phyloP scores from a whole-genome alignment of 2,329 filamentous ascomycete genomes.

The Aureobasidium subglaciale region DNA sequence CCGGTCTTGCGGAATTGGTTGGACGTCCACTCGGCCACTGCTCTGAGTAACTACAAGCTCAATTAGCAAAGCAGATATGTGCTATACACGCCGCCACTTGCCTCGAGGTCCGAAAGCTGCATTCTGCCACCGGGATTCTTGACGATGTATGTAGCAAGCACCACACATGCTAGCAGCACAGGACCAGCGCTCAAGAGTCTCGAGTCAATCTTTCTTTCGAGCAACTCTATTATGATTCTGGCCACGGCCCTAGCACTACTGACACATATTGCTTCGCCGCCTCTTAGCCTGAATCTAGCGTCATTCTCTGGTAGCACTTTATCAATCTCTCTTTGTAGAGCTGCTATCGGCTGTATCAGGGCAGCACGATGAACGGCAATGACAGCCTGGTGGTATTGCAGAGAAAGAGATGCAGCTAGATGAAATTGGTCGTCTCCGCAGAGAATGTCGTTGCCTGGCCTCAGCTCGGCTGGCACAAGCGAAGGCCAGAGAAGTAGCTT shows the following conservation, averaged over 20 bases:
- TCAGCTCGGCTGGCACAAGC: conserved; percentile 3
- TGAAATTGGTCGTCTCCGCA: conserved; percentile 6
- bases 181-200: neutral
- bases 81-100: neutral
- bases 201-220: conserved; percentile 4
- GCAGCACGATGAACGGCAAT: conserved; percentile 11
- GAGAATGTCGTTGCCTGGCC: conserved; percentile 3
- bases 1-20: neutral
- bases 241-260: conserved; percentile 5
- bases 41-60: conserved; percentile 3
- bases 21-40: neutral
- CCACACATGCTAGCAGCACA: neutral
- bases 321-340: conserved; percentile 8
- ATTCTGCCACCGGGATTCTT: conserved; percentile 8
- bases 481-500: conserved; percentile 3
- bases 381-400: conserved; percentile 13
- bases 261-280: conserved; percentile 9
- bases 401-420: conserved; percentile 1
- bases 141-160: conserved; percentile 9
- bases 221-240: neutral
- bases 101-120: conserved; percentile 11
- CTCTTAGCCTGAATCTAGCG: neutral
- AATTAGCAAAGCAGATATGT: neutral
- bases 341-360: neutral
- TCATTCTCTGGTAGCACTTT: conserved; percentile 1